Percentiles rank a stretch among this genome's conserved stretches.
phyloP scores from a whole-genome alignment of 805 yeast species.

The Schizosaccharomyces japonicus region DNA sequence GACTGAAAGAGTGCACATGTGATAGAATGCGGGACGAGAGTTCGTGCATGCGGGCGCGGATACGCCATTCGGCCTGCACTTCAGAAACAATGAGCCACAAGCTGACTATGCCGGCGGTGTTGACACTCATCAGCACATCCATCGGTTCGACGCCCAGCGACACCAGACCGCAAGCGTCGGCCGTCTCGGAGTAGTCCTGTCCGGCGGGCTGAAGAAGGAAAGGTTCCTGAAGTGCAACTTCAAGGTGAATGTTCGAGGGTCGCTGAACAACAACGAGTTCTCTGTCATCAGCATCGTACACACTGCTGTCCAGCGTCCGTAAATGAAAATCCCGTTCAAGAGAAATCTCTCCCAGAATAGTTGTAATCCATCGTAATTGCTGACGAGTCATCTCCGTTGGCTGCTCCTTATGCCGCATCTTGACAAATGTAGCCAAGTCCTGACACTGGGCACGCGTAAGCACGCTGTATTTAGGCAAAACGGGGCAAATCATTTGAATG shows the following conservation, averaged over 20 bases:
- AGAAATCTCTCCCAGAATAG: neutral
- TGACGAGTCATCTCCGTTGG: neutral
- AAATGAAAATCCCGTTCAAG: neutral
- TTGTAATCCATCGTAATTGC: conserved; percentile 1
- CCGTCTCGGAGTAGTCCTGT: neutral
- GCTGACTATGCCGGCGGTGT: neutral
- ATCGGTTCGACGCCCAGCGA: neutral
- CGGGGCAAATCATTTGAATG: neutral
- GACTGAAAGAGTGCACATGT: neutral
- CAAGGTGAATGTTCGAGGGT: neutral
- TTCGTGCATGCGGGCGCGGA: neutral
- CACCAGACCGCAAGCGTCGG: neutral
- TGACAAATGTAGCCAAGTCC: neutral
- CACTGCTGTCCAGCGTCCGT: neutral
- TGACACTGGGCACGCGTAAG: neutral
- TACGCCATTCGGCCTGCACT: neutral
- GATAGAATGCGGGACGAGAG: neutral
- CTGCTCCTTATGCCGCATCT: neutral
- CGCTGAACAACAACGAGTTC: neutral
- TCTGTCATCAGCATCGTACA: neutral
- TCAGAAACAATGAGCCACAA: neutral
- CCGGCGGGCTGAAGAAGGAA: neutral
- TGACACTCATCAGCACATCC: neutral
- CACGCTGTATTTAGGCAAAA: conserved; percentile 1
- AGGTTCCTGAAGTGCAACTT: conserved; percentile 2